Percentiles rank a stretch among this genome's conserved stretches.
Evolutionary conservation across 2,329 filamentous ascomycete genomes (phyloP).

Genomic region (Hortaea sp.): DNA sequence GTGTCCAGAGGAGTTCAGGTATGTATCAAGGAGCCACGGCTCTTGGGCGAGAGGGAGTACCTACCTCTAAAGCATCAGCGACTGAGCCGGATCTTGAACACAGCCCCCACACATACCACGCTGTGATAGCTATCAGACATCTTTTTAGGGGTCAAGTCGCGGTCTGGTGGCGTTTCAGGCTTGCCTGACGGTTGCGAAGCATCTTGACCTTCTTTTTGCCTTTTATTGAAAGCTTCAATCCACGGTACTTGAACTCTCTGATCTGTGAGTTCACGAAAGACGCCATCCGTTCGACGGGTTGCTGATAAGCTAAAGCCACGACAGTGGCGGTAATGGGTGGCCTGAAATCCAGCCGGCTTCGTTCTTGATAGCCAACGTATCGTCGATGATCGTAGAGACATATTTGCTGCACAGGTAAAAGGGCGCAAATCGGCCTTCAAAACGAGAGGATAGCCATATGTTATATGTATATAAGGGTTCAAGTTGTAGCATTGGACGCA

Average conservation of each 20-base stretch:
- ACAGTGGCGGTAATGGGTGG: neutral
- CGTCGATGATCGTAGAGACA: too few relatives aligned
- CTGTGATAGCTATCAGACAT: constrained; percentile 64
- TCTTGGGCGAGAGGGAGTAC: constrained; percentile 60
- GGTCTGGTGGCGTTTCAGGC: constrained; percentile 32
- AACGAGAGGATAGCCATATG: too few relatives aligned
- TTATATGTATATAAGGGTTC: too few relatives aligned
- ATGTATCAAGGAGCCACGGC: constrained; percentile 67
- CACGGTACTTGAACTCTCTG: constrained; percentile 57
- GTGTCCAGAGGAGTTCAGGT: constrained; percentile 66
- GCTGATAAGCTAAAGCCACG: constrained; percentile 9
- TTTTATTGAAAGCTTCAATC: constrained; percentile 53
- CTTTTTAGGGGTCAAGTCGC: constrained; percentile 53
- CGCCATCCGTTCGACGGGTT: constrained; percentile 40
- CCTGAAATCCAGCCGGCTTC: too few relatives aligned
- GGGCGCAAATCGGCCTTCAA: too few relatives aligned
- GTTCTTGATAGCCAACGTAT: too few relatives aligned
- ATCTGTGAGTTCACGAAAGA: constrained; percentile 49
- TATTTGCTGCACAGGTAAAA: too few relatives aligned
- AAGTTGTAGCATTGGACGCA: too few relatives aligned
- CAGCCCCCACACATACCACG: constrained; percentile 35
- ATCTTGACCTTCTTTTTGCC: constrained; percentile 31
- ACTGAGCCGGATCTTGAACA: constrained; percentile 7
- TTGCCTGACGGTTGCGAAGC: constrained; percentile 23
- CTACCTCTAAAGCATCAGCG: constrained; percentile 31